Percentiles rank a stretch among this genome's conserved stretches.
These are phyloP conservation scores for Podospora pseudopauciseta DNA, from an alignment of 495 filamentous ascomycete genomes.

Conservation along the genomic window DNA sequence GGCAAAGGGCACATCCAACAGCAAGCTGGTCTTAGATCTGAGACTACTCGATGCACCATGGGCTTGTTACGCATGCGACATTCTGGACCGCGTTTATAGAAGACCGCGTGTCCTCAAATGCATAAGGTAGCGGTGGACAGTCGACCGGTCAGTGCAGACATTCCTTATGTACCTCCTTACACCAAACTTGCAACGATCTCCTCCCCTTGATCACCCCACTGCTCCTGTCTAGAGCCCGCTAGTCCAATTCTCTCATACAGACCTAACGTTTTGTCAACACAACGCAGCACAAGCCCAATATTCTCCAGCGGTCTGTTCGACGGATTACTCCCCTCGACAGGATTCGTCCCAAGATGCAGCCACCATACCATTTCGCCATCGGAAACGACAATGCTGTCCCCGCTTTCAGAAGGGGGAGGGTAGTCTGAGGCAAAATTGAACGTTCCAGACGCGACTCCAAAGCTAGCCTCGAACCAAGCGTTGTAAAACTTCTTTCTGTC, in stretches of 20 bases:
- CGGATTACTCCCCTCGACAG: not conserved
- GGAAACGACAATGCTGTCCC: not conserved
- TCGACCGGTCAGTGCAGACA: too few relatives aligned
- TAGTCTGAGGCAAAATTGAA: not conserved
- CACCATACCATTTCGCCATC: not conserved
- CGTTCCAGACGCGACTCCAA: not conserved
- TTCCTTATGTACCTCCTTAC: not conserved
- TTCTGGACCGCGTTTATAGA: too few relatives aligned
- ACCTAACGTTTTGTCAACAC: not conserved
- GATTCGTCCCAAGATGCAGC: not conserved
- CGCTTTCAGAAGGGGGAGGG: not conserved
- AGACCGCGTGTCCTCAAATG: too few relatives aligned
- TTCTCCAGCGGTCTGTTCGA: not conserved
- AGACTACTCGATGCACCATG: too few relatives aligned
- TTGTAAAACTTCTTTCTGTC: not conserved
- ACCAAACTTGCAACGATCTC: not conserved
- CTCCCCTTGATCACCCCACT: not conserved
- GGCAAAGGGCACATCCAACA: too few relatives aligned
- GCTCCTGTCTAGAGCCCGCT: not conserved
- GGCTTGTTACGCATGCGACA: too few relatives aligned
- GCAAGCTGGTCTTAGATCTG: too few relatives aligned
- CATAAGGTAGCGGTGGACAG: too few relatives aligned
- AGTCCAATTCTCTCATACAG: not conserved
- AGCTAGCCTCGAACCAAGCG: conserved; percentile 2
- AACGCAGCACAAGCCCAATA: not conserved